Base-by-base conservation (phyloP, 2,329 filamentous ascomycete genomes). In the Colletotrichum chrysophilum region DNA sequence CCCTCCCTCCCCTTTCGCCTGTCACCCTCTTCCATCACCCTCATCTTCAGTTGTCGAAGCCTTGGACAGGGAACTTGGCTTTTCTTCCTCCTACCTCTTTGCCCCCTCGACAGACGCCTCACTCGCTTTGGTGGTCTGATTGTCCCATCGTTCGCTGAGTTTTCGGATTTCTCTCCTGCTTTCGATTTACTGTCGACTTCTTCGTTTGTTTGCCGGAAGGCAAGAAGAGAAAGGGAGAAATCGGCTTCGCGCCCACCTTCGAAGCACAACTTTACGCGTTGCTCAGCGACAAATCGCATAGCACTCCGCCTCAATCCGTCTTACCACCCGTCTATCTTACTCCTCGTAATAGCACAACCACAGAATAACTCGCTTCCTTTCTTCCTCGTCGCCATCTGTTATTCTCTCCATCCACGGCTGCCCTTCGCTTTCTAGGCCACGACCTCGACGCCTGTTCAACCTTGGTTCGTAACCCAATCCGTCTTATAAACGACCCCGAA, bases 101-200 rank as follows among this genome's bases (percentile, higher is more conserved):
- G 76, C 5, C n/a, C 43, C 43, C 79, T 76, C 26, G 70, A 68
- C 78, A 71, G 67, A 85, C 85, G 85, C 87, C 87, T 91, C 91
- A 90, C 87, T 93, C 91, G 90, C 87, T 92, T 86, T 88, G 88
- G 88, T 87, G 87, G 85, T 82, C 85, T 85, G 81, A 80, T 58
- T 78, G 77, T 79, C 71, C 83, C 76, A 38, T 38, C 38, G n/a
- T 79, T 87, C 85, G 82, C 84, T 88, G 79, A 80, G 78, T 77
- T 70, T 72, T 71, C 71, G 65, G 43, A 52, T 76, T 77, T 67
- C 77, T 78, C 73, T 70, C 76, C 58, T 79, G 26, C 78, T 77
- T 74, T 74, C 74, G 43, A 77, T 78, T 76, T 67, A 16, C 36
- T 24, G 32, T 69, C 60, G 34, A 61, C 66, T 52, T 24, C 66